Base-by-base conservation (phyloP, 139 green algal genomes). In the Marvania coccoides region DNA sequence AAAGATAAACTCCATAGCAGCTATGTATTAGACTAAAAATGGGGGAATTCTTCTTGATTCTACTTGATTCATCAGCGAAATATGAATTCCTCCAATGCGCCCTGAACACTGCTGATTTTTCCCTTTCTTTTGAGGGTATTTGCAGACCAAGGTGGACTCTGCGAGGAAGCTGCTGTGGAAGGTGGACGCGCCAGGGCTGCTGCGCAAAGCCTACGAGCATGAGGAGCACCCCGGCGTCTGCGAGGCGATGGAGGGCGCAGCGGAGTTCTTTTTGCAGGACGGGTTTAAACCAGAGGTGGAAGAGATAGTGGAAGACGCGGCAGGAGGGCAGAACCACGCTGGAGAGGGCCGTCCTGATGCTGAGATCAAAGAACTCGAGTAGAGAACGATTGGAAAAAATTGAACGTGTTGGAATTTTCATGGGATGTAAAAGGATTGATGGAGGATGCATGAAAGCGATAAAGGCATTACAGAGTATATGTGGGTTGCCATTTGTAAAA, bases 171-270 rank as follows among this genome's bases (percentile, higher is more conserved):
- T 57, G n/a, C 69, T 94, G 36, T 94, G 83, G 87, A 62, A 73
- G 35, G 48, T 75, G 9, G 65, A 82, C n/a, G 87, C 81, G 19
- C 76, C 76, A 0, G 67, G 81, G 42, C 62, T 81, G 8, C 72
- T 95, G n/a, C 63, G 64, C 3, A 84, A 79, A 34, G 84, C 75
- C 13, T 91, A 91, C 40, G 84, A 89, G 61, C 39, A 69, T 28
- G 84, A 91, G 54, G 75, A 87, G 54, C 48, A 82, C 31, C 65
- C 53, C 0, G 80, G 62, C 1, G 78, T 89, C 23, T 90, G 83
- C 34, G 42, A 69, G 6, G 71, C 73, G 37, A 89, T 91, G 81
- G 84, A 91, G 63, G 39, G 62, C 4, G 79, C 78, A 14, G 84
- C 84, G 8, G 45, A 76, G 42, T 38, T 85, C 0, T 86, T 86